These are phyloP conservation scores for Fusarium compactum DNA, from an alignment of 2,329 filamentous ascomycete species.

Conservation along the genomic window DNA sequence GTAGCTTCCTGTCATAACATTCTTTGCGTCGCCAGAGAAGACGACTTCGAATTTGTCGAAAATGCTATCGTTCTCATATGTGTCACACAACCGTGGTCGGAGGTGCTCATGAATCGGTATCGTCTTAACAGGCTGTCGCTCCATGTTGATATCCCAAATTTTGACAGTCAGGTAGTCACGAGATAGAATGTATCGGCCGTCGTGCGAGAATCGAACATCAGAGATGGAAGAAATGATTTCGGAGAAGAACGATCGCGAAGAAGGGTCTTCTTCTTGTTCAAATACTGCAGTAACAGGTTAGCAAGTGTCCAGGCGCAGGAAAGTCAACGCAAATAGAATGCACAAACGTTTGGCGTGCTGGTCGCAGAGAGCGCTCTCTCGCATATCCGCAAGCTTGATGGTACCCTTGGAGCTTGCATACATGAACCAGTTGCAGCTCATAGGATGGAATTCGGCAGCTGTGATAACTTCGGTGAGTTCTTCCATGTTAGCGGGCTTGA, in stretches of 20 bases:
- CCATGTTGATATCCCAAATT: conserved; percentile 99
- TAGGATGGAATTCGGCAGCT: conserved; percentile 95
- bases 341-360: conserved; percentile 88
- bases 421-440: conserved; percentile 99
- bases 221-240: conserved; percentile 99
- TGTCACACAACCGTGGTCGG: conserved; percentile 92
- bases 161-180: conserved; percentile 99
- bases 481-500: conserved; percentile 99
- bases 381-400: conserved; percentile 98
- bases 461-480: conserved; percentile 99
- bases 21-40: conserved; percentile 97
- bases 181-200: conserved; percentile 96
- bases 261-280: conserved; percentile 97
- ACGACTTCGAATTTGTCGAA: conserved; percentile 99
- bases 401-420: conserved; percentile 99
- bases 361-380: conserved; percentile 95
- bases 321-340: not conserved
- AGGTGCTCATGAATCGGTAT: conserved; percentile 99
- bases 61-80: conserved; percentile 99
- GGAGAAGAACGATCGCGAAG: conserved; percentile 97
- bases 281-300: conserved; percentile 74
- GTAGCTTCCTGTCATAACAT: conserved; percentile 99
- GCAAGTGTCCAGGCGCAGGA: conserved; percentile 11
- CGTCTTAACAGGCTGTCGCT: conserved; percentile 95
- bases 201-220: conserved; percentile 95